Conservation (phyloP, 257 asterid genomes). For the Plantago ovata region DNA sequence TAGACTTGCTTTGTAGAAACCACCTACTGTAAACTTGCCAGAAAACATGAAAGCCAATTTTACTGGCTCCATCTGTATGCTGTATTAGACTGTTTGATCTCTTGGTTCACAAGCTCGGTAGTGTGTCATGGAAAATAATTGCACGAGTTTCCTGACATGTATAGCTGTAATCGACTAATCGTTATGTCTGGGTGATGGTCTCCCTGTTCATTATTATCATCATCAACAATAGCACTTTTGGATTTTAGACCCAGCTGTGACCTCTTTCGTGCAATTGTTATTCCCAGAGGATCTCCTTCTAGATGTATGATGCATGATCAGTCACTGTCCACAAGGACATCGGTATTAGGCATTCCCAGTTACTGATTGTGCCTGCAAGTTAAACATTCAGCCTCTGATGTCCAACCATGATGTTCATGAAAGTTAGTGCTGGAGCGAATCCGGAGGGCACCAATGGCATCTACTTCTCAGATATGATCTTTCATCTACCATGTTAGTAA, state of each 20-base stretch:
- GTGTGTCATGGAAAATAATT: constrained; percentile 14
- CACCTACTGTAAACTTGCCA: neutral
- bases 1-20: too few relatives aligned
- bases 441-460: too few relatives aligned
- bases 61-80: neutral
- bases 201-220: neutral
- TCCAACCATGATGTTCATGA: too few relatives aligned
- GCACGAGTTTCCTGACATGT: neutral
- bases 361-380: too few relatives aligned
- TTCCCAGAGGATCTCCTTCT: neutral
- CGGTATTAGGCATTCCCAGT: too few relatives aligned
- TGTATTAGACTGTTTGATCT: neutral
- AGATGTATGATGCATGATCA: too few relatives aligned
- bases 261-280: neutral
- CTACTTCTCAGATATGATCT: too few relatives aligned
- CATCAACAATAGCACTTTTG: neutral
- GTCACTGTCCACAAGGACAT: too few relatives aligned
- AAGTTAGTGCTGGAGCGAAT: too few relatives aligned
- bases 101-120: neutral
- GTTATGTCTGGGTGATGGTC: neutral
- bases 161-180: neutral
- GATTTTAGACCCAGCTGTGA: neutral
- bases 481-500: too few relatives aligned
- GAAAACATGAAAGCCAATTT: neutral
- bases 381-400: too few relatives aligned